Base-by-base conservation (phyloP, 305 asterid species). In the Lippia alba region DNA sequence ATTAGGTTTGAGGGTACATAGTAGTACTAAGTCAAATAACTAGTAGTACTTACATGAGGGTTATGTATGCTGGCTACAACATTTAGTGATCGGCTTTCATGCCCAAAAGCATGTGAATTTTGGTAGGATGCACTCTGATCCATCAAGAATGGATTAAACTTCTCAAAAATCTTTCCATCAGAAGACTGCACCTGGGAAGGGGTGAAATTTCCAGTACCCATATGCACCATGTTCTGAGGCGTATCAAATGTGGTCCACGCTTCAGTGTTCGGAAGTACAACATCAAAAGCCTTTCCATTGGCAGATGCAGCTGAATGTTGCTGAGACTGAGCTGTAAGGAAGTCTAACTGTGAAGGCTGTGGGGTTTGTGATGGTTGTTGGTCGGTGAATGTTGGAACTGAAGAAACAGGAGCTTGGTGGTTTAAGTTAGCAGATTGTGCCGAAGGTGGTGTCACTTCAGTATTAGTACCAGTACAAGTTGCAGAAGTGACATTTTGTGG, bases 201-300 rank as follows among this genome's bases (percentile, higher is more conserved):
- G 12, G 76, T 54, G 76, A 77, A 66, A 64, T 70, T 79, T 48
- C 73, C 81, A 18, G 71, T 62, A 64, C 67, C 78, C 41, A 56
- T 8, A 57, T 88, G 79, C 64, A 55, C 83, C 68, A 64, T 10
- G 12, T 74, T 83, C 72, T 79, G 89, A 75, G 92, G 83, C 71
- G 64, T 67, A 76, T 94, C 97, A 84, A 91, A 94, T 72, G 89
- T 86, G 50, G 97, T 97, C 98, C 97, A 91, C 67, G 96, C 95
- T 80, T 74, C 96, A 77, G 83, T 78, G 58, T 75, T 76, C 30
- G 85, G 83, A 48, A 71, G 50, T 66, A 74, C 71, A 60, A 45
- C 76, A 39, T 79, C 72, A 50, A 79, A 69, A 67, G 80, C 75
- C 65, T 73, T 75, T 64, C 58, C 82, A 66, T 66, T 49, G 58